phyloP scores from a whole-genome alignment of 768 basidiomycete genomes.

The Hypholoma sublateritium region DNA sequence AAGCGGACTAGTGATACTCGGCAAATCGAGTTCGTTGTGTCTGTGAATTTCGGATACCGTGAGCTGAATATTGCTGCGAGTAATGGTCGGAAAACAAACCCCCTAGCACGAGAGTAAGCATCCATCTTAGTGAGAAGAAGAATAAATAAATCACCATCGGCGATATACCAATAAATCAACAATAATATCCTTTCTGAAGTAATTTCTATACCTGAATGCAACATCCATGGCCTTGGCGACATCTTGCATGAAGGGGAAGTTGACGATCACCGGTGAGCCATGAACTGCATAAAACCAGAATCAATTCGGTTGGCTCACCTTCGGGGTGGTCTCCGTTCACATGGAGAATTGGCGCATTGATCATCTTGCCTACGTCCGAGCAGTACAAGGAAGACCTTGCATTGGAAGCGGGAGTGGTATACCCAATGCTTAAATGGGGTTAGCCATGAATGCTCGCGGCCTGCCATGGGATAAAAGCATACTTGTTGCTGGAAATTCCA shows the following conservation, averaged over 20 bases:
- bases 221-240: slow-evolving; percentile 83
- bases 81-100: slow-evolving; percentile 28
- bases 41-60: slow-evolving; percentile 31
- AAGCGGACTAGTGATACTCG: slow-evolving; percentile 81
- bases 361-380: slow-evolving; percentile 87
- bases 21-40: slow-evolving; percentile 88
- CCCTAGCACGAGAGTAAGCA: slow-evolving; percentile 26
- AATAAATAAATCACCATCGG: slow-evolving; percentile 52
- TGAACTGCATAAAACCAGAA: neutral
- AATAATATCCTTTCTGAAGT: slow-evolving; percentile 83
- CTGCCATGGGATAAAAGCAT: slow-evolving; percentile 8
- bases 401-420: slow-evolving; percentile 84
- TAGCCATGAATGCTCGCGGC: slow-evolving; percentile 2
- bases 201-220: slow-evolving; percentile 84
- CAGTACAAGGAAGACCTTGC: slow-evolving; percentile 88
- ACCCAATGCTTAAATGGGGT: slow-evolving; percentile 68
- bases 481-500: slow-evolving; percentile 54
- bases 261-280: neutral
- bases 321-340: slow-evolving; percentile 93
- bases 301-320: slow-evolving; percentile 38
- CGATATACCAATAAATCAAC: slow-evolving; percentile 89
- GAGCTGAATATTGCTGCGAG: neutral
- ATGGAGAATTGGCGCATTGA: slow-evolving; percentile 85
- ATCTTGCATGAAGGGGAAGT: slow-evolving; percentile 40
- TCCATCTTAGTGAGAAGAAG: neutral